These are phyloP conservation scores for Penicillium vulpinum DNA, from an alignment of 2,329 filamentous ascomycete genomes.

Conservation along the genomic window DNA sequence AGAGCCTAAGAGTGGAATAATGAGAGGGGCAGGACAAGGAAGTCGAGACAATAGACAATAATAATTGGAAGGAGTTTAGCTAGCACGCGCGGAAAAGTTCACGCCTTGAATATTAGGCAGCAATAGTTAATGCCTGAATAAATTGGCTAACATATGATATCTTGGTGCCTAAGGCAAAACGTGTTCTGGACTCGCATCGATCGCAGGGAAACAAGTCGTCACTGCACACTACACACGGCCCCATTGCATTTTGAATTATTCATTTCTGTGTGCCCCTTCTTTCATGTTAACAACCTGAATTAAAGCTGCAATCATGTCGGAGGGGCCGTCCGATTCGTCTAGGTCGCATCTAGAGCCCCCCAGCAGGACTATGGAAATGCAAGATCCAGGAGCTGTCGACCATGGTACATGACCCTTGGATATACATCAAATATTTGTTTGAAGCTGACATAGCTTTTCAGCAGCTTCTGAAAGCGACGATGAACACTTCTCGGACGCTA, in stretches of 20 bases:
- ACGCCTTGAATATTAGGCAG: slow-evolving; percentile 21
- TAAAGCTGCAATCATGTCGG: slow-evolving; percentile 36
- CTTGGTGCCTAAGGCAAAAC: slow-evolving; percentile 27
- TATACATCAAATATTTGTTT: neutral
- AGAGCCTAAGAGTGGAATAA: neutral
- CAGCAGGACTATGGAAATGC: slow-evolving; percentile 55
- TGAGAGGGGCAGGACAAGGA: slow-evolving; percentile 7
- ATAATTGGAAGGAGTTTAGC: slow-evolving; percentile 28
- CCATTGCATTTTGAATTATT: slow-evolving; percentile 17
- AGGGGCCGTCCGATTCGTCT: slow-evolving; percentile 38
- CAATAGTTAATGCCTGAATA: slow-evolving; percentile 1
- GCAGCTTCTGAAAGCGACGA: slow-evolving; percentile 55
- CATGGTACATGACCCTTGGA: slow-evolving; percentile 45
- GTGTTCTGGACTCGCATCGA: slow-evolving; percentile 36
- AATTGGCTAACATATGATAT: neutral
- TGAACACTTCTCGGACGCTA: slow-evolving; percentile 67
- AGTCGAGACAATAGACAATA: slow-evolving; percentile 15
- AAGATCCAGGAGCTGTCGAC: slow-evolving; percentile 59
- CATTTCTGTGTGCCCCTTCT: slow-evolving; percentile 9
- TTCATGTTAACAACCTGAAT: slow-evolving; percentile 26
- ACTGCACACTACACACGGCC: slow-evolving; percentile 21
- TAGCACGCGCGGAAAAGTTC: slow-evolving; percentile 18
- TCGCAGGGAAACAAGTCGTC: slow-evolving; percentile 27
- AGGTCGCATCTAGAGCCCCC: slow-evolving; percentile 54
- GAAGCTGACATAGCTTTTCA: neutral